Base-by-base conservation (phyloP, 495 filamentous ascomycete genomes). In the Arthonia radiata region DNA sequence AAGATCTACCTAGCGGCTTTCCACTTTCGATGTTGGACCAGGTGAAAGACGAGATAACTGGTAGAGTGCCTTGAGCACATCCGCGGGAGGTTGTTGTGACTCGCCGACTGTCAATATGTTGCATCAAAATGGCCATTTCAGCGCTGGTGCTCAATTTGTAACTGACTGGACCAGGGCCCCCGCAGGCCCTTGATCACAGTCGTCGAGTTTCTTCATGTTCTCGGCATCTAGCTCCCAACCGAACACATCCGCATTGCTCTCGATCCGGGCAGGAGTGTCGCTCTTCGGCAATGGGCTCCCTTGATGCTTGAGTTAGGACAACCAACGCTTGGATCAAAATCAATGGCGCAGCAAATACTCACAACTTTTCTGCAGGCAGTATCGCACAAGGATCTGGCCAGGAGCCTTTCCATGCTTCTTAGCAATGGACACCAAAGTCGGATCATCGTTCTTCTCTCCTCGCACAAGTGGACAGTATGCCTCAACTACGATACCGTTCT, bases 401-500 rank as follows among this genome's bases (percentile, higher is more conserved):
- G 48, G 23, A 1, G n/a, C 53, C 30, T 48, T 52, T 3, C 21
- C 23, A 29, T 49, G 38, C 6, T 35, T 33, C 11, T 38, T 28
- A 17, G 48, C 48, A n/a, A 49, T 37, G 3, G 26, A 15, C 4
- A 26, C 22, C 5, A 52, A 25, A 2, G 37, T 37, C 8, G 42
- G 37, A 17, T 52, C 42, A 30, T 61, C 50, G 13, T 57, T 52
- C 37, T 68, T 67, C 34, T 63, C 50, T 38, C 64, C 66, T 19
- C 66, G 56, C 10, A 70, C 66, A 13, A 71, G 53, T 2, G 67
- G 67, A 30, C 56, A 64, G 41, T 79, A 77, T 1, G 72, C 67
- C 49, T 71, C 54, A 27, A 71, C 52, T 18, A 63, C 39, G 40
- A 71, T 72, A n/a, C 53, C 52, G 24, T 71, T 44, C 28, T 51